A percentile compares a stretch with the other conserved stretches of the same genome.
These are phyloP conservation scores for Trichoderma koningiopsis DNA, from an alignment of 2,329 filamentous ascomycete genomes.

Conservation along the genomic window DNA sequence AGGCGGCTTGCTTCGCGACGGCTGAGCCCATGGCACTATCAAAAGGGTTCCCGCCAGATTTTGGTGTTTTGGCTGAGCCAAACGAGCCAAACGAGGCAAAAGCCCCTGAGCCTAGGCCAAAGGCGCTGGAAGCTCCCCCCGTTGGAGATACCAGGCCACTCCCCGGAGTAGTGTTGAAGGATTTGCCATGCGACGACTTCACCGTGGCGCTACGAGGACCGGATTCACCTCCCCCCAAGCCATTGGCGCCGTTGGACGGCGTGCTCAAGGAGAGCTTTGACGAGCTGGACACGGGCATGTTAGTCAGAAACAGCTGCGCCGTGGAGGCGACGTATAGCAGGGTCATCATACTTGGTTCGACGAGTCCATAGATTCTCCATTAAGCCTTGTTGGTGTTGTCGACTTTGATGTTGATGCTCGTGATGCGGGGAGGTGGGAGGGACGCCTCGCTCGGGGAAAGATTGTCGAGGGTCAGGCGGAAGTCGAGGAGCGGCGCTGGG, in stretches of 20 bases:
- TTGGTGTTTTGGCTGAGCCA: conserved; percentile 83
- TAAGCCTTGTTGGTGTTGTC: conserved; percentile 40
- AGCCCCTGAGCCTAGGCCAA: conserved; percentile 90
- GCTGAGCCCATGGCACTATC: conserved; percentile 66
- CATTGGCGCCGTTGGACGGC: conserved; percentile 58
- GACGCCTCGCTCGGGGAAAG: conserved; percentile 31
- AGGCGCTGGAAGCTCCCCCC: conserved; percentile 78
- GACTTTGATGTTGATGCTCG: conserved; percentile 19
- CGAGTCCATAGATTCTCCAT: conserved; percentile 77
- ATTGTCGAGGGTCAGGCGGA: conserved; percentile 28
- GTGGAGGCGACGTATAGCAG: background rate
- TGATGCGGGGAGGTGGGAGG: conserved; percentile 25
- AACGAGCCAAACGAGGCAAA: conserved; percentile 72
- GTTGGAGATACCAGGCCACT: conserved; percentile 46
- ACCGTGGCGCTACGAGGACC: conserved; percentile 65
- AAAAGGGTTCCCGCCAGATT: conserved; percentile 78
- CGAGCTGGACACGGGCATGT: conserved; percentile 54
- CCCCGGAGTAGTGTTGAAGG: conserved; percentile 76
- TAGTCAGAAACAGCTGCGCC: conserved; percentile 22
- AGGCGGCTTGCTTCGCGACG: conserved; percentile 36
- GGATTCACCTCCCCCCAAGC: conserved; percentile 55
- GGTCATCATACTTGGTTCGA: conserved; percentile 71
- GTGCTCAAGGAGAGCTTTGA: conserved; percentile 92
- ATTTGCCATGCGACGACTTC: conserved; percentile 75
- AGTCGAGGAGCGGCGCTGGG: conserved; percentile 4